Evolutionary conservation across 805 yeast species (phyloP), one percentile per base, ranked within the genome.

Genomic region (Metschnikowia lochheadii): DNA sequence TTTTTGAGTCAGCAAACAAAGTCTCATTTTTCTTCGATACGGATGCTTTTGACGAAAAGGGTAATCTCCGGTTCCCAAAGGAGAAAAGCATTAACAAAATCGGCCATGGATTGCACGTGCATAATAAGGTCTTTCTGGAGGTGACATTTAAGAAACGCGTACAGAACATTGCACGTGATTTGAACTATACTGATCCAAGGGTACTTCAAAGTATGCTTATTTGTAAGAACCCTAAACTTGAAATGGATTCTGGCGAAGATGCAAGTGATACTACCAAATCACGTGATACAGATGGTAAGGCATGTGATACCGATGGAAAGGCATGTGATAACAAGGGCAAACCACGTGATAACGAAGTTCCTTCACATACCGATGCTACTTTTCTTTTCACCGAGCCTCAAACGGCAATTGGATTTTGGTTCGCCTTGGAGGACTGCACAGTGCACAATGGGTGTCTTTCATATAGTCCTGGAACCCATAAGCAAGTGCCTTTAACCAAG

Each of bases 131-230:
- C n/a, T 87, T 82, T 58, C 63, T 63, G 20, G 55, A 65, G 10
- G 64, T 82, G 23, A 83, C 92, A 0, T 72, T 83, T 35, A 77
- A 76, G 49, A 68, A 63, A 1, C 75, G 78, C 32, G 77, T 84
- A 5, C 63, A 70, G 39, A 75, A 63, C 0, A 79, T 87, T 39
- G 85, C 84, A 11, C 59, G 65, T 6, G 73, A 77, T 46, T 66
- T 87, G 44, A 72, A 78, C 0, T 82, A 77, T 57, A 56, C 69
- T 46, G 89, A 86, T 53, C 89, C 94, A 1, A 68, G 86, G 20
- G 86, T 88, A 0, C 72, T 87, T 37, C 95, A 87, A 62, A 80
- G 87, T 53, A 87, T 87, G 95, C 68, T 84, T 32, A 84, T 87
- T 36, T 83, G 87, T 67, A 87, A 87, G 61, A 92, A 87, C 60